Evolutionary conservation across 2,329 filamentous ascomycete species (phyloP).

Genomic region (Fusarium multiceps): DNA sequence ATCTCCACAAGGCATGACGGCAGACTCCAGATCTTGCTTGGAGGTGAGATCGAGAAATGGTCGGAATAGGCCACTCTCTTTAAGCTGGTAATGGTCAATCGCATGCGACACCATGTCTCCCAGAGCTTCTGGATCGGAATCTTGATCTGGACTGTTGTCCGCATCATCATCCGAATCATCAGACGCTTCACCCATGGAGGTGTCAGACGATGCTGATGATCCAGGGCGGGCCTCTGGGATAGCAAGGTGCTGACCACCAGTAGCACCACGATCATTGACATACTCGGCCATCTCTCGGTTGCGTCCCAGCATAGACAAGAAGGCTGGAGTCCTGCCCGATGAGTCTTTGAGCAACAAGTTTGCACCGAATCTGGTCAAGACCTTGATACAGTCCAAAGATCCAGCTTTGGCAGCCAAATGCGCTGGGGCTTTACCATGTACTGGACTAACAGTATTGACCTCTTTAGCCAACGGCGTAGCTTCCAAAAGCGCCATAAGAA

Average conservation of each 20-base stretch:
- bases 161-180: neutral
- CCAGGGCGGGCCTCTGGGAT: conserved; percentile 1
- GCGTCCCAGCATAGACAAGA: conserved; percentile 16
- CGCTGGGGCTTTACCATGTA: conserved; percentile 26
- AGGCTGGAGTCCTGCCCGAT: conserved; percentile 36
- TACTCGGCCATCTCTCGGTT: conserved; percentile 30
- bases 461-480: conserved; percentile 18
- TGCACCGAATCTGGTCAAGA: conserved; percentile 19
- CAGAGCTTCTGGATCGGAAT: conserved; percentile 10
- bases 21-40: conserved; percentile 24
- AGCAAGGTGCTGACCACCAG: conserved; percentile 6
- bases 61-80: conserved; percentile 7
- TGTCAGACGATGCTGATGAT: neutral
- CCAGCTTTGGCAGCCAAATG: conserved; percentile 36
- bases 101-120: conserved; percentile 32
- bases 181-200: neutral
- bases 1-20: conserved; percentile 38
- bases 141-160: neutral
- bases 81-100: conserved; percentile 16
- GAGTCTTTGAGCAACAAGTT: conserved; percentile 30
- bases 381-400: conserved; percentile 36
- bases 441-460: conserved; percentile 20
- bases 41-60: conserved; percentile 31
- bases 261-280: conserved; percentile 24
- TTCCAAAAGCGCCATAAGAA: conserved; percentile 28